A percentile compares a stretch with the other conserved stretches of the same genome.
Evolutionary conservation across 2,329 filamentous ascomycete species (phyloP).

Genomic region (Calycina herbarum): DNA sequence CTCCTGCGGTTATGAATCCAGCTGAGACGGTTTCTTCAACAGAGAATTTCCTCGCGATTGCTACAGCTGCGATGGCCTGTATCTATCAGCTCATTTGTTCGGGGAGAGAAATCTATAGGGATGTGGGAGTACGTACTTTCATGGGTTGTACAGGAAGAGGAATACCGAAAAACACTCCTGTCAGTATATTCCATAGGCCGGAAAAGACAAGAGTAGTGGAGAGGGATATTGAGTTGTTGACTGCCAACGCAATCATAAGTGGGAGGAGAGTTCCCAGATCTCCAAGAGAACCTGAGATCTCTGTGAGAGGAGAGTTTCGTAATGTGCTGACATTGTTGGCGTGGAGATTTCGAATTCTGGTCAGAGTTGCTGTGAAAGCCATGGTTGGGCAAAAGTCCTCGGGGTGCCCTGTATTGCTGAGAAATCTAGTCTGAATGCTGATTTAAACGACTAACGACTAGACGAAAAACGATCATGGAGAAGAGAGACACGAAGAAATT

Average conservation of each 20-base stretch:
- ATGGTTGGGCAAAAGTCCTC: neutral
- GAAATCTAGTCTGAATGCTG: neutral
- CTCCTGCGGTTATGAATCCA: slow-evolving; percentile 73
- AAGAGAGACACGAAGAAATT: neutral
- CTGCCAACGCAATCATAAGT: slow-evolving; percentile 80
- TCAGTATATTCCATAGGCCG: slow-evolving; percentile 81
- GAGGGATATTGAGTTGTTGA: slow-evolving; percentile 76
- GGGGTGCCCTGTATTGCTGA: neutral
- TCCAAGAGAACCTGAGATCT: slow-evolving; percentile 85
- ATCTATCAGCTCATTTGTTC: neutral
- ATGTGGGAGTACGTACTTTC: slow-evolving; percentile 48
- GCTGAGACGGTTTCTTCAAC: slow-evolving; percentile 76
- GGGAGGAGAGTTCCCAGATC: slow-evolving; percentile 89
- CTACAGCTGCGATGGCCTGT: slow-evolving; percentile 82
- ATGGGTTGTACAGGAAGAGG: slow-evolving; percentile 90
- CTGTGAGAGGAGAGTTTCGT: slow-evolving; percentile 58
- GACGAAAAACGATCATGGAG: neutral
- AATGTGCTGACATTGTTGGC: slow-evolving; percentile 57
- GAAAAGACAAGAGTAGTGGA: slow-evolving; percentile 85
- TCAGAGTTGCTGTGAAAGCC: slow-evolving; percentile 11
- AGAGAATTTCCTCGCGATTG: slow-evolving; percentile 69
- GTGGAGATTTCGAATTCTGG: slow-evolving; percentile 30
- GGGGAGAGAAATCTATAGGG: slow-evolving; percentile 40
- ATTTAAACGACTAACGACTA: neutral
- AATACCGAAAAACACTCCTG: slow-evolving; percentile 80